These are phyloP conservation scores for Megacollybia marginata DNA, from an alignment of 768 basidiomycete genomes.

Conservation along the genomic window DNA sequence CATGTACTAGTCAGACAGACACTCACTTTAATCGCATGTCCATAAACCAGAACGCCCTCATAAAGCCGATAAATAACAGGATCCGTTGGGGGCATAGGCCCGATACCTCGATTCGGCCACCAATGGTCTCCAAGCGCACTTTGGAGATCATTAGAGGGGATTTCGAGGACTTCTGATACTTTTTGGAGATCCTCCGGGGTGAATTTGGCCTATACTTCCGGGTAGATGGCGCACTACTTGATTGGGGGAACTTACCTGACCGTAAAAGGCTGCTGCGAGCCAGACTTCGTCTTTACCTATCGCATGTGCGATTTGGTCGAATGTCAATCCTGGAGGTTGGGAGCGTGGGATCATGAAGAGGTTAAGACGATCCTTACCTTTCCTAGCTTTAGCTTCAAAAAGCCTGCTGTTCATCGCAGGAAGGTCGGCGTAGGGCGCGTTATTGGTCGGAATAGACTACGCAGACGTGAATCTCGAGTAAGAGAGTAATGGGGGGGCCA, in stretches of 20 bases:
- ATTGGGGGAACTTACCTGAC: conserved; percentile 43
- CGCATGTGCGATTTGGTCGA: conserved; percentile 57
- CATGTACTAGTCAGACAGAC: neutral
- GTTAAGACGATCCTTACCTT: conserved; percentile 31
- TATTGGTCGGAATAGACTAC: conserved; percentile 27
- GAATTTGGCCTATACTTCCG: conserved; percentile 53
- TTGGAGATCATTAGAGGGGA: conserved; percentile 31
- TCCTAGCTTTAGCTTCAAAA: conserved; percentile 61
- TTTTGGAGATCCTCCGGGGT: conserved; percentile 48
- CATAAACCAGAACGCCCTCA: conserved; percentile 77
- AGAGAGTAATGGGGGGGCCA: no score
- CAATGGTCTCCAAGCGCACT: conserved; percentile 53
- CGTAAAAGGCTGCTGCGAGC: conserved; percentile 78
- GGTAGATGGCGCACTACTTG: neutral
- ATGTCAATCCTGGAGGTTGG: conserved; percentile 47
- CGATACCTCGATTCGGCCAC: conserved; percentile 70
- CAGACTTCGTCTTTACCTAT: conserved; percentile 74
- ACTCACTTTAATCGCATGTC: conserved; percentile 68
- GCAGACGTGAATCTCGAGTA: no score
- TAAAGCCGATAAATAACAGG: conserved; percentile 78
- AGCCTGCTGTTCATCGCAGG: conserved; percentile 42
- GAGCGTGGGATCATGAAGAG: neutral
- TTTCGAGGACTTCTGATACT: conserved; percentile 42
- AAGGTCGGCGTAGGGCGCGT: conserved; percentile 39
- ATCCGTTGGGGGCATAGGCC: conserved; percentile 67